Base-by-base conservation (phyloP, 2,329 filamentous ascomycete genomes). In the Fusarium multiceps region DNA sequence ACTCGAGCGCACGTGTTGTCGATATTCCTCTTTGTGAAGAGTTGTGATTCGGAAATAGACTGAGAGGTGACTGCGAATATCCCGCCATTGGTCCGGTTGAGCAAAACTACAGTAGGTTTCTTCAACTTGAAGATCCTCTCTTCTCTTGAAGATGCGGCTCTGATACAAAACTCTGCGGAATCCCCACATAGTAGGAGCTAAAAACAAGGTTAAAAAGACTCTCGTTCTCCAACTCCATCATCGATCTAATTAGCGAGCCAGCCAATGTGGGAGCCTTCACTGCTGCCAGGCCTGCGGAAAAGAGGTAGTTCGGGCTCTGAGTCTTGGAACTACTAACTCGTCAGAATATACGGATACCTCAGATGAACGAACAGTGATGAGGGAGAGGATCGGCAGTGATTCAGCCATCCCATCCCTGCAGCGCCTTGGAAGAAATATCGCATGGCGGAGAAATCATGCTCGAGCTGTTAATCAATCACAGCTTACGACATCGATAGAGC, bases 181-280 rank as follows among this genome's bases (percentile, higher is more conserved):
- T 16, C 57, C 43, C 55, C 54, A 71, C 50, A 59, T 45, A 34
- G 50, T 10, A 60, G 27, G 60, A 48, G 59, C 48, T 53, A 57
- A 59, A 70, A 68, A 71, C 32, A 70, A 70, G 68, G 63, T 70
- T 70, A 70, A 71, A 68, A 55, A 25, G 42, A 50, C 49, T 56
- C 45, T 54, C 28, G 18, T 46, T 48, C 28, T 51, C 42, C n/a
- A 58, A 32, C 40, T 47, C 20, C 27, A 55, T 23, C 21, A 25
- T 30, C 32, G 28, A 34, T 23, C 25, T 30, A 30, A 30, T 30
- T 14, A 34, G 34, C 28, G 16, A 37, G 34, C 16, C 5, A n/a
- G 34, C 34, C 20, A 20, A 50, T 41, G 18, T n/a, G 14, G 45
- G 23, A 25, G 49, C 27, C 25, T 21, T 37, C 32, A 47, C 21